Base-by-base conservation (phyloP, 805 yeast genomes). In the Cephaloascus albidus region DNA sequence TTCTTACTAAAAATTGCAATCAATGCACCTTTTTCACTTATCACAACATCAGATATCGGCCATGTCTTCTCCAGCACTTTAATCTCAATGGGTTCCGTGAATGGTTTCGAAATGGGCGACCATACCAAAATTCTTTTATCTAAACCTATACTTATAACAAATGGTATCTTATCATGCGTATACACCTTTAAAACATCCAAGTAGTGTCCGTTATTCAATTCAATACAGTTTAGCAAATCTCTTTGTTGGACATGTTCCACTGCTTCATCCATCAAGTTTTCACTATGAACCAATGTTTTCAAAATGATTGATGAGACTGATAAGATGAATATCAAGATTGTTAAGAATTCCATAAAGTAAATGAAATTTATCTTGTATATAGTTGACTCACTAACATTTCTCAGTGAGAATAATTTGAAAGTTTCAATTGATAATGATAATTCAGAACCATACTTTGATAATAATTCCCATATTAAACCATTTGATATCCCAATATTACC, bases 91-190 rank as follows among this genome's bases (percentile, higher is more conserved):
- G 77, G 78, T 18, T 50, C 43, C 38, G 70, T 80, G 37, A 60
- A 54, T 33, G 68, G 84, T 17, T 52, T 56, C 1, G 65, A 57
- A 40, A 78, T 52, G 3, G 88, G 88, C 0, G 85, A 80, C 94
- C 94, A 85, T 10, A 85, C 74, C 26, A 76, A 55, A 3, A 85
- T 68, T 43, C 70, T 74, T 47, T 82, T 88, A 49, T 85, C 94
- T 51, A 86, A 61, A 3, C 89, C 90, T 20, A 82, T 71, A 1
- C 84, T 70, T 0, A 85, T 77, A 18, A 84, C 67, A 48, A 83
- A 80, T 3, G 86, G 78, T 38, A 76, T 68, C 12, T 73, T 61
- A 17, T 68, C 55, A 12, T 85, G 78, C 0, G 86, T 72, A n/a
- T 68, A 59, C 10, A 83, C 61, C 41, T 69, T 70, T 27, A 81